phyloP scores from a whole-genome alignment of 108 stramenopile species.

The Nitzschia sp. region DNA sequence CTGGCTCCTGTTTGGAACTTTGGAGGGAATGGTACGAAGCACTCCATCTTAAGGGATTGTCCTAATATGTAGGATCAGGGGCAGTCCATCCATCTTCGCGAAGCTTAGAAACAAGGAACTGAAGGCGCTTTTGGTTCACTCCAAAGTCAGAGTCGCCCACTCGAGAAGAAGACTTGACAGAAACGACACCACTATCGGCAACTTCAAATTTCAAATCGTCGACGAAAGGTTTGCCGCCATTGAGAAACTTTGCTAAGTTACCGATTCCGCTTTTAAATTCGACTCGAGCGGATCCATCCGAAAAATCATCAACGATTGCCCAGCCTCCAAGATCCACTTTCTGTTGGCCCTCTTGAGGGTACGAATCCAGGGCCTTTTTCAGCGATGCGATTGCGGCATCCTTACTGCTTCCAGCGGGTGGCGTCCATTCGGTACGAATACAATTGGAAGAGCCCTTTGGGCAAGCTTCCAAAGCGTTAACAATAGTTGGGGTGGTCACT shows the following conservation, averaged over 20 bases:
- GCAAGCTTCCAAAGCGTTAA: conserved; percentile 68
- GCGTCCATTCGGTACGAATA: conserved; percentile 75
- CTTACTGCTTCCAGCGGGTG: conserved; percentile 57
- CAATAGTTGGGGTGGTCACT: conserved; percentile 23
- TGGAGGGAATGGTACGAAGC: too few relatives aligned
- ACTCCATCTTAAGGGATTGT: too few relatives aligned
- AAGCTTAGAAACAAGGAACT: conserved; percentile 20
- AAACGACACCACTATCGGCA: conserved; percentile 47
- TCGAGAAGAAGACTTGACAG: conserved; percentile 60
- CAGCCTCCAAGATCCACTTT: conserved; percentile 77
- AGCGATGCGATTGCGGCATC: conserved; percentile 47
- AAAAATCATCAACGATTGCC: conserved; percentile 61
- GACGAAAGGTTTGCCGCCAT: conserved; percentile 85
- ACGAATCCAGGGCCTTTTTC: conserved; percentile 48
- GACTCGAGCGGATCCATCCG: conserved; percentile 42
- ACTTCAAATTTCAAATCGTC: conserved; percentile 79
- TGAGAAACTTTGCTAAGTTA: conserved; percentile 82
- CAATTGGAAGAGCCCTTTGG: conserved; percentile 69
- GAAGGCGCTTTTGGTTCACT: conserved; percentile 74
- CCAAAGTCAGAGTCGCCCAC: conserved; percentile 87
- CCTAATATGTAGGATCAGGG: conserved; percentile 39
- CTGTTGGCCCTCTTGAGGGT: conserved; percentile 69
- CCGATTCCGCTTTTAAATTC: conserved; percentile 82
- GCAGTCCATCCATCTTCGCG: conserved; percentile 32
- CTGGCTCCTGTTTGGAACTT: neutral